Evolutionary conservation across 352 stramenopile species (phyloP).

Genomic region (Stramenopiles sp.): DNA sequence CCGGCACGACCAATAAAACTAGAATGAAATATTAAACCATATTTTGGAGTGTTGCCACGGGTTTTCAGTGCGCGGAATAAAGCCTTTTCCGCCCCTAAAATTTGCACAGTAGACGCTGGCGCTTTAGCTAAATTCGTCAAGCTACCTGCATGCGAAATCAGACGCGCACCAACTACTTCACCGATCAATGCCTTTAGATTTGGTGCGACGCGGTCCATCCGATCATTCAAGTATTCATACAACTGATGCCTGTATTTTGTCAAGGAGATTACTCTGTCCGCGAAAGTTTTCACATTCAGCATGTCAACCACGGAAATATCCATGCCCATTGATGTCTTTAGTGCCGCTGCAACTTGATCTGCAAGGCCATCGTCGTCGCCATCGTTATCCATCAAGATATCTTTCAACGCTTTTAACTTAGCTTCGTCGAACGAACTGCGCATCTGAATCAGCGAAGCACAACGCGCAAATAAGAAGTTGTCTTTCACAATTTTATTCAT

Average conservation of each 20-base stretch:
- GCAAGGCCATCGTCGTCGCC: constrained; percentile 76
- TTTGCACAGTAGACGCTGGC: constrained; percentile 97
- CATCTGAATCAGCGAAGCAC: constrained; percentile 89
- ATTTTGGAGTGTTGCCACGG: constrained; percentile 99
- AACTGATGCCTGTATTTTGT: constrained; percentile 84
- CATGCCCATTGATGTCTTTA: constrained; percentile 95
- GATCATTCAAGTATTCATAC: constrained; percentile 39
- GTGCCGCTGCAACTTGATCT: constrained; percentile 33
- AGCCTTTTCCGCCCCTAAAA: constrained; percentile 99
- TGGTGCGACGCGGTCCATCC: constrained; percentile 94
- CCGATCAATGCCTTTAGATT: constrained; percentile 96
- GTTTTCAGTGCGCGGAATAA: constrained; percentile 99
- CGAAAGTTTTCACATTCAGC: constrained; percentile 96
- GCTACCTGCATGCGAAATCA: constrained; percentile 98
- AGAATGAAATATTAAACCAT: constrained; percentile 99
- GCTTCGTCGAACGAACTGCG: constrained; percentile 32
- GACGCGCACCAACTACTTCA: constrained; percentile 88
- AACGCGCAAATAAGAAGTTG: constrained; percentile 96
- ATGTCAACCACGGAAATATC: constrained; percentile 97
- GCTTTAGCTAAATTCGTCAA: constrained; percentile 94
- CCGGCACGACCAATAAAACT: constrained; percentile 96
- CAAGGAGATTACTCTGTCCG: constrained; percentile 85
- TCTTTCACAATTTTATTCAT: constrained; percentile 98
- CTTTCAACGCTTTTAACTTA: constrained; percentile 39
- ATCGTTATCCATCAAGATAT: constrained; percentile 92